Evolutionary conservation across 2,329 filamentous ascomycete species (phyloP).

Genomic region (Moelleriella libera): DNA sequence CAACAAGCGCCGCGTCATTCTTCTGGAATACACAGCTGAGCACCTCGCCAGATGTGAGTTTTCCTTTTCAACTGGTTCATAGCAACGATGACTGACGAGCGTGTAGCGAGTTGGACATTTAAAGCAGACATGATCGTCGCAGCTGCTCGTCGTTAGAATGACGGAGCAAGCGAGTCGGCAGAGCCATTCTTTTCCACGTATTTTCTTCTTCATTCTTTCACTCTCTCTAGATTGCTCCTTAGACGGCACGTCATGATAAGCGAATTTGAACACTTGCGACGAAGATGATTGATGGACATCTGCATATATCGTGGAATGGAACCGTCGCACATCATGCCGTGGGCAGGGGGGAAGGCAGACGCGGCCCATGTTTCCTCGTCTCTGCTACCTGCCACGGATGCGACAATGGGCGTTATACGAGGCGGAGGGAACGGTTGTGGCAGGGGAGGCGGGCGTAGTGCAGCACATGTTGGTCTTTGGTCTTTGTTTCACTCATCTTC

Average conservation of each 20-base stretch:
- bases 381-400: too few relatives aligned
- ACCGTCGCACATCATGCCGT: too few relatives aligned
- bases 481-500: neutral
- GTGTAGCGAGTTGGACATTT: constrained; percentile 31
- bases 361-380: too few relatives aligned
- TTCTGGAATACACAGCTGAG: constrained; percentile 84
- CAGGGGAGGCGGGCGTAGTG: too few relatives aligned
- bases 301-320: too few relatives aligned
- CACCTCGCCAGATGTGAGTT: constrained; percentile 71
- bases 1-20: constrained; percentile 77
- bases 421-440: neutral
- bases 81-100: constrained; percentile 9
- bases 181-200: too few relatives aligned
- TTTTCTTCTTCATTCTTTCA: neutral
- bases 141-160: too few relatives aligned
- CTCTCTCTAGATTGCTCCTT: neutral
- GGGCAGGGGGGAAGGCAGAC: too few relatives aligned
- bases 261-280: neutral
- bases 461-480: neutral
- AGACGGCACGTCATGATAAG: neutral
- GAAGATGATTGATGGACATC: neutral
- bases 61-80: neutral
- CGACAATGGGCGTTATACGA: too few relatives aligned
- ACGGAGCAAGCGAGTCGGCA: too few relatives aligned
- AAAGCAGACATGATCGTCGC: neutral